These are phyloP conservation scores for Podaxis sp. DNA, from an alignment of 768 basidiomycete genomes.

Conservation along the genomic window DNA sequence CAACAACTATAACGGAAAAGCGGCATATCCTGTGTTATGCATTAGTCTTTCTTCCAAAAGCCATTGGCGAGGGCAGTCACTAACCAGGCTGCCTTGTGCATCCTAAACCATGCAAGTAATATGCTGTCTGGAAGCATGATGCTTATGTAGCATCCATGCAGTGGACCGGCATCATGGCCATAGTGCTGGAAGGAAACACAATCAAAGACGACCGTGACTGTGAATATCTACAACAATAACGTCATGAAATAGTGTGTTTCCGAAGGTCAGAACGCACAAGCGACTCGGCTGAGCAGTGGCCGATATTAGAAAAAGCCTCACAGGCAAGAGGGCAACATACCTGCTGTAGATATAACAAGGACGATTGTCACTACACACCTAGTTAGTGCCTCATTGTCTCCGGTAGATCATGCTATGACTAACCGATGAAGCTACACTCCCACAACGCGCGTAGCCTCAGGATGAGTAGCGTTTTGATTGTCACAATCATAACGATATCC, in stretches of 20 bases:
- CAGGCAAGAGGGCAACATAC: background rate
- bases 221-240: background rate
- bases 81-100: background rate
- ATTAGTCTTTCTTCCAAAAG: background rate
- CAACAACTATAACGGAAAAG: background rate
- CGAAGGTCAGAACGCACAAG: background rate
- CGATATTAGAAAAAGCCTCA: background rate
- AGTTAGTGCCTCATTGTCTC: background rate
- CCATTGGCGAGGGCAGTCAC: background rate
- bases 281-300: background rate
- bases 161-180: background rate
- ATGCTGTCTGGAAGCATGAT: background rate
- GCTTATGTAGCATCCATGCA: background rate
- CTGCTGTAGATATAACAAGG: background rate
- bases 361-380: background rate
- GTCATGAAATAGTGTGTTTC: background rate
- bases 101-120: background rate
- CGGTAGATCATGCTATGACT: background rate
- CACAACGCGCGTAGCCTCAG: background rate
- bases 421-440: background rate
- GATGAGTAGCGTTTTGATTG: background rate
- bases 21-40: background rate
- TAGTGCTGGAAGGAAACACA: background rate
- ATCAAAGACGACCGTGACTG: background rate
- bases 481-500: background rate